A percentile compares a stretch with the other conserved stretches of the same genome.
phyloP scores from a whole-genome alignment of 352 stramenopile species.

The Phytophthora vignae region DNA sequence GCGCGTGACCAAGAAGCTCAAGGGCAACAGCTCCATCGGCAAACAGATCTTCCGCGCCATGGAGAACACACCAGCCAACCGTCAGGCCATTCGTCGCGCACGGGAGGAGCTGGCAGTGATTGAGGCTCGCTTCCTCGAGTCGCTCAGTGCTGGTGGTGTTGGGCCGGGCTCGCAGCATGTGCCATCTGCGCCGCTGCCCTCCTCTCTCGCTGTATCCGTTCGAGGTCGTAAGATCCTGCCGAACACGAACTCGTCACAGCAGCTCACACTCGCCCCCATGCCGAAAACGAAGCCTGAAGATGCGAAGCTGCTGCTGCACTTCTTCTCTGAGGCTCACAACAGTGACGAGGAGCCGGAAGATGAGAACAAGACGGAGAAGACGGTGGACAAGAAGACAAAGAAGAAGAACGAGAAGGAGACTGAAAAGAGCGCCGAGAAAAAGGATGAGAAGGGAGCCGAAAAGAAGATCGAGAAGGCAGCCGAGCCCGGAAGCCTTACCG shows the following conservation, averaged over 20 bases:
- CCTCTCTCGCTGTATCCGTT: constrained; percentile 41
- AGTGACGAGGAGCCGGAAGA: constrained; percentile 38
- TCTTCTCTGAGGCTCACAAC: constrained; percentile 68
- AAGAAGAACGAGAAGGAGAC: not conserved
- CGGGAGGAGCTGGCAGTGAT: constrained; percentile 64
- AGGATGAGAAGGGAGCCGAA: not conserved
- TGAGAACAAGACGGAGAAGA: constrained; percentile 22
- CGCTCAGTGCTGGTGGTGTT: constrained; percentile 50
- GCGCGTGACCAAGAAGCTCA: constrained; percentile 91
- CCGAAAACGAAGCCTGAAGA: constrained; percentile 63
- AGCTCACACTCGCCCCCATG: constrained; percentile 29
- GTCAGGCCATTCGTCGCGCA: constrained; percentile 58
- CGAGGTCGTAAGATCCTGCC: constrained; percentile 46
- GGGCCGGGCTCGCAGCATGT: constrained; percentile 24
- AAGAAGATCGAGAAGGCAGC: constrained; percentile 19
- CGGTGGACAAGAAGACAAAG: not conserved
- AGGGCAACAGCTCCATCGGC: constrained; percentile 88
- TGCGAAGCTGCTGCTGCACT: constrained; percentile 78
- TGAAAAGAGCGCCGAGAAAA: no score
- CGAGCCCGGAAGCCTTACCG: constrained; percentile 26
- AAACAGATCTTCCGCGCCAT: constrained; percentile 90
- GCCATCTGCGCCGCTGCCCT: constrained; percentile 14
- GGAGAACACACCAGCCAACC: constrained; percentile 69
- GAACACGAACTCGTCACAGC: constrained; percentile 28
- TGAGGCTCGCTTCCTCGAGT: constrained; percentile 79